Conservation (phyloP, 2,329 filamentous ascomycete species). For the Samsoniella hepiali region DNA sequence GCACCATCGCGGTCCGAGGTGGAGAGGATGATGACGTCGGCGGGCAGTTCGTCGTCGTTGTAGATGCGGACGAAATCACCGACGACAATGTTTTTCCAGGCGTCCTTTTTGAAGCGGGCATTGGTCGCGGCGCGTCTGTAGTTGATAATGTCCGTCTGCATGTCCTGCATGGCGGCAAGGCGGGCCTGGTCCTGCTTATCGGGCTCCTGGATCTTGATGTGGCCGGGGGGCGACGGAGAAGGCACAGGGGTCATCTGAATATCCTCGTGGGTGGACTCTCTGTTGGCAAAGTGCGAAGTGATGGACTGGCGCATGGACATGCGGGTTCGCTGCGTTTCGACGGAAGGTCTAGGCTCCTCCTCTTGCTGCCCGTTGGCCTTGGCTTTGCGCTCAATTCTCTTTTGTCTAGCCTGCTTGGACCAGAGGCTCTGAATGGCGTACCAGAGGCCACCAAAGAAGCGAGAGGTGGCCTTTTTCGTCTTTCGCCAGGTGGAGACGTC, state of each 20-base stretch:
- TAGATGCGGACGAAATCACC: conserved; percentile 96
- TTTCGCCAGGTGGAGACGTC: conserved; percentile 81
- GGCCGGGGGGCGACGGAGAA: conserved; percentile 62
- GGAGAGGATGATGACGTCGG: conserved; percentile 86
- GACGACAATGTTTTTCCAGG: conserved; percentile 93
- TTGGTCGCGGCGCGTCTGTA: conserved; percentile 61
- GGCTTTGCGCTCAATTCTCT: conserved; percentile 47
- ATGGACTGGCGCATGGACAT: conserved; percentile 37
- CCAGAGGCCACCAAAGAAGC: conserved; percentile 53
- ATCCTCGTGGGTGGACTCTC: conserved; percentile 58
- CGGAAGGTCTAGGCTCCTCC: conserved; percentile 61
- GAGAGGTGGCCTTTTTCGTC: conserved; percentile 84
- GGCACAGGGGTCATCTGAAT: conserved; percentile 96
- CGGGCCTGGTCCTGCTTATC: conserved; percentile 34
- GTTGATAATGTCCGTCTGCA: conserved; percentile 66
- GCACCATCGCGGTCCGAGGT: conserved; percentile 92
- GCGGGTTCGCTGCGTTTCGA: conserved; percentile 36
- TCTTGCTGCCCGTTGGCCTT: conserved; percentile 25
- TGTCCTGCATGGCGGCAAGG: conserved; percentile 39
- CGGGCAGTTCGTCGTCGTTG: conserved; percentile 92
- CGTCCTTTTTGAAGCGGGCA: conserved; percentile 85
- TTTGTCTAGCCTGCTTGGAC: conserved; percentile 49
- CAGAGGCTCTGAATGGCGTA: conserved; percentile 45
- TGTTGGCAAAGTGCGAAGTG: conserved; percentile 51
- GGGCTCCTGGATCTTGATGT: conserved; percentile 39